Evolutionary conservation across 495 filamentous ascomycete genomes (phyloP), one percentile per base, ranked within the genome.

Genomic region (Ramalina intermedia): DNA sequence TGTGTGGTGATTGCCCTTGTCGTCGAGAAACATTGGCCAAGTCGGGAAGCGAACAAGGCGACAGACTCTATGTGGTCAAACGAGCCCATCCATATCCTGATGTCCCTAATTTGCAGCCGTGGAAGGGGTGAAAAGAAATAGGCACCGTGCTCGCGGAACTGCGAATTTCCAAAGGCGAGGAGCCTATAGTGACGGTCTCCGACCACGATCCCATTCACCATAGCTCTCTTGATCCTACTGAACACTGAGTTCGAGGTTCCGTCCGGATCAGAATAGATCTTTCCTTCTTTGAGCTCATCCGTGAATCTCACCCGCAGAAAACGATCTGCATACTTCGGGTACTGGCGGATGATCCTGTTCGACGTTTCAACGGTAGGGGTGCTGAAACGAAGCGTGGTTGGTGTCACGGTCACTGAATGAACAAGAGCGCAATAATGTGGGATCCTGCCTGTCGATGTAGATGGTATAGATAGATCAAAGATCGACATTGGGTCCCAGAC

Each of bases 11-110:
- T 74, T 21, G 82, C 78, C 41, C 83, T 71, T 0, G 91, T 96
- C 0, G 91, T 96, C 0, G 91, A 96, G 60, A 96, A 96, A 61
- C 87, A 93, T 65, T 96, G 93, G 0, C 93, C 91, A 13, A 96
- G 64, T 37, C 93, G 73, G 29, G 93, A 84, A 29, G 85, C 81
- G 63, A 88, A 81, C 55, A 94, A 93, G 4, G 90, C 88, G 26
- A 93, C 71, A 33, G 82, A 73, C 18, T 67, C 72, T 55, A 95
- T 94, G 43, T 86, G 70, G 20, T 64, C 70, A 59, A 98, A 93
- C 12, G 80, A 65, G 2, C 93, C 91, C 88, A 96, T 96, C 85
- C 85, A 87, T 5, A 66, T 56, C n/a, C 90, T 82, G 47, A 99
- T 96, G 45, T 78, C 67, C 17, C 76, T 72, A 33, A 84, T 84